Evolutionary conservation across 257 asterid species (phyloP).

Genomic region (Penstemon davidsonii): DNA sequence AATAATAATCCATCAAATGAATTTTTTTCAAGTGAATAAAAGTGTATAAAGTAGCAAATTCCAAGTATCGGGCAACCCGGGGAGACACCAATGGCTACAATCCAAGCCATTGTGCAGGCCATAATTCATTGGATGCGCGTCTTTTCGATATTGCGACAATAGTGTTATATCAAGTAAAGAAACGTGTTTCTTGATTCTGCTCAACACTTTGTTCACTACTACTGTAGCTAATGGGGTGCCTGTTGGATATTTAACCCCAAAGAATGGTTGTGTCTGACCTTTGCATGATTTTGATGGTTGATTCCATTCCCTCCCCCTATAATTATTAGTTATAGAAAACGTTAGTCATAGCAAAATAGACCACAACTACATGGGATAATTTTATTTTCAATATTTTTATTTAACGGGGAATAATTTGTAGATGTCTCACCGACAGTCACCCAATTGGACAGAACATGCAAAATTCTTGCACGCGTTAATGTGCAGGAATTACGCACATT

Average conservation of each 20-base stretch:
- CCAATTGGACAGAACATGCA: no score
- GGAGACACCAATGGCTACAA: conserved; percentile 99
- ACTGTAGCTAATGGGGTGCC: conserved; percentile 51
- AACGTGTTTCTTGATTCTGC: conserved; percentile 77
- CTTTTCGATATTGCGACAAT: conserved; percentile 84
- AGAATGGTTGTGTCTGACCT: conserved; percentile 59
- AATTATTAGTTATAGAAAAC: not conserved
- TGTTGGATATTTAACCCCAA: conserved; percentile 60
- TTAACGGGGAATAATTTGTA: no score
- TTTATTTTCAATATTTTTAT: no score
- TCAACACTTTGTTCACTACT: conserved; percentile 72
- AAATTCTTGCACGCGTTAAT: no score
- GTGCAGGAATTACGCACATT: no score
- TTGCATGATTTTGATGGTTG: conserved; percentile 63
- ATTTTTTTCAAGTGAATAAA: conserved; percentile 36
- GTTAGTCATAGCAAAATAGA: not conserved
- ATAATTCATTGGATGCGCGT: conserved; percentile 71
- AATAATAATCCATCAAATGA: conserved; percentile 22
- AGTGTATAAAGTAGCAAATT: conserved; percentile 67
- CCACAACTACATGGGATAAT: not conserved
- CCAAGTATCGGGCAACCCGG: conserved; percentile 97
- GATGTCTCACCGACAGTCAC: no score
- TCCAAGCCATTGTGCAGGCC: conserved; percentile 65
- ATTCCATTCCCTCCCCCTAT: conserved; percentile 82
- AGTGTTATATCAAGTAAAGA: conserved; percentile 65